Conservation (phyloP, 2,329 filamentous ascomycete species). For the Fusarium phyllophilum region DNA sequence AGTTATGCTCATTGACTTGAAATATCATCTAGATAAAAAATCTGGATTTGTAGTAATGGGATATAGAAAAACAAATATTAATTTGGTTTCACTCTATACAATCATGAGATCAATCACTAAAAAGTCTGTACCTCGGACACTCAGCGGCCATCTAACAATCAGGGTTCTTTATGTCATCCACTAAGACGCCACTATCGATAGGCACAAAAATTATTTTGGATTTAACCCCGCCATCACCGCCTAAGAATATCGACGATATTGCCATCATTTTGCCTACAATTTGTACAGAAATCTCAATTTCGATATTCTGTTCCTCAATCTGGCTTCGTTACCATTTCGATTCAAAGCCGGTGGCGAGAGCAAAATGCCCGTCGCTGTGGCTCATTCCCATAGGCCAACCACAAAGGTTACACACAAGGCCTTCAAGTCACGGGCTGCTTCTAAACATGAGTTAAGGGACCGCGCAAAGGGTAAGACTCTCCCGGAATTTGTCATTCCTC, state of each 20-base stretch:
- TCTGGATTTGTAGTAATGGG: rapidly evolving
- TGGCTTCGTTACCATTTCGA: constrained; percentile 81
- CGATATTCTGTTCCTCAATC: constrained; percentile 50
- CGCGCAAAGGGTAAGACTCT: constrained; percentile 76
- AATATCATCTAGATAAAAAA: rapidly evolving
- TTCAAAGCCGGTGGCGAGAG: constrained; percentile 83
- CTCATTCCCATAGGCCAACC: constrained; percentile 90
- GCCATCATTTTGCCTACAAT: constrained; percentile 36
- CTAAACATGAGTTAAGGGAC: constrained; percentile 88
- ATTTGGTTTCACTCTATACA: rapidly evolving
- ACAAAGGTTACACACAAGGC: constrained; percentile 89
- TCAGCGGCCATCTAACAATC: background rate
- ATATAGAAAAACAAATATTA: rapidly evolving
- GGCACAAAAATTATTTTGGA: constrained; percentile 52
- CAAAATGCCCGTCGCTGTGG: constrained; percentile 78
- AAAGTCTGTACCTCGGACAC: background rate
- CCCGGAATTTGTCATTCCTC: background rate
- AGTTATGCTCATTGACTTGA: background rate
- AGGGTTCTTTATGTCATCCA: constrained; percentile 7
- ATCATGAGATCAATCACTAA: background rate
- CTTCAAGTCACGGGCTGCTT: constrained; percentile 92
- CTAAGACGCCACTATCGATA: constrained; percentile 48
- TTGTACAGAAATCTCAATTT: constrained; percentile 3
- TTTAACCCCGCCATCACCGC: constrained; percentile 52
- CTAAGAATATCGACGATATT: constrained; percentile 43